Percentiles rank a stretch among this genome's conserved stretches.
Evolutionary conservation across 1,284 basidiomycete genomes (phyloP).

Genomic region (Rugosomyces carneus): DNA sequence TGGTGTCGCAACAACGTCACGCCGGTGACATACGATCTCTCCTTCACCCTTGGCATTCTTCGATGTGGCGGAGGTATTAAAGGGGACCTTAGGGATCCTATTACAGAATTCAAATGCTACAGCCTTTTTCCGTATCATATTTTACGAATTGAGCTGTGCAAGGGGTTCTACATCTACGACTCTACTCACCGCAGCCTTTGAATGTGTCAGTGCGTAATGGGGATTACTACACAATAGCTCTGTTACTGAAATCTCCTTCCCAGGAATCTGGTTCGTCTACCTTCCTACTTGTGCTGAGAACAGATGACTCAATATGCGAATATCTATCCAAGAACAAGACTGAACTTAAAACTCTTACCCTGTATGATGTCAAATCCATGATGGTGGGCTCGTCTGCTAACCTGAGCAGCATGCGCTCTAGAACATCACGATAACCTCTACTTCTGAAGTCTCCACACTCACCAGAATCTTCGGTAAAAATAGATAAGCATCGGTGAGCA

Average conservation of each 20-base stretch:
- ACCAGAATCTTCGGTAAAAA: neutral
- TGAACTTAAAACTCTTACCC: constrained; percentile 8
- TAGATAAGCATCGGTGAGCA: neutral
- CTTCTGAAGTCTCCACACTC: neutral
- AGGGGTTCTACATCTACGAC: neutral
- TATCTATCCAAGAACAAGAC: constrained; percentile 8
- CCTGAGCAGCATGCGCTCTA: constrained; percentile 1
- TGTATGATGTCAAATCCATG: constrained; percentile 5
- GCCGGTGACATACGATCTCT: neutral
- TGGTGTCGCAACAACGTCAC: neutral
- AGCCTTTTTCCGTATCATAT: neutral
- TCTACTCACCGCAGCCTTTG: neutral
- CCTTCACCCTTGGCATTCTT: no score
- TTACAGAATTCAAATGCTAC: neutral
- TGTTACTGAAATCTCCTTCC: neutral
- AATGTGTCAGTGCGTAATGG: neutral
- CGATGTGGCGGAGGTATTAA: neutral
- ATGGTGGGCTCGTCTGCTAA: constrained; percentile 1
- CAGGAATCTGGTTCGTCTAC: constrained; percentile 4
- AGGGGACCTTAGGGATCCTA: neutral
- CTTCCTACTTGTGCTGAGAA: constrained; percentile 9
- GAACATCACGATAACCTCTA: neutral
- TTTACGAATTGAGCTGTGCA: neutral
- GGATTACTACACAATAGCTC: neutral
- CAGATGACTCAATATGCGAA: constrained; percentile 11